A percentile compares a stretch with the other conserved stretches of the same genome.
phyloP scores from a whole-genome alignment of 495 filamentous ascomycete species.

The Penicillium malachiteum region DNA sequence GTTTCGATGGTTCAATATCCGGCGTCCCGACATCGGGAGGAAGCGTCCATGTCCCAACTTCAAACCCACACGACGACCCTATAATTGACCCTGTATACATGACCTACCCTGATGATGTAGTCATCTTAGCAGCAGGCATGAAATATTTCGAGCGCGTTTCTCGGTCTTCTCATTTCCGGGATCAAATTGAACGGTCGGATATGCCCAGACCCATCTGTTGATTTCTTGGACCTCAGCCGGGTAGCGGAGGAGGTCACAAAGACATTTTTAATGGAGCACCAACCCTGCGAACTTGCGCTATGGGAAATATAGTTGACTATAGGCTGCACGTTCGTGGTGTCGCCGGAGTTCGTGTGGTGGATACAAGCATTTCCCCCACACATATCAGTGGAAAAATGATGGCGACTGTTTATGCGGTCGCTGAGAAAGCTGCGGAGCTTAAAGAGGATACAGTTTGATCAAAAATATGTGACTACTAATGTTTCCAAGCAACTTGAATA shows the following conservation, averaged over 20 bases:
- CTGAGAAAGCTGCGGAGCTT: constrained; percentile 50
- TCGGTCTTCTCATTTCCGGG: constrained; percentile 6
- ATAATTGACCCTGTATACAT: constrained; percentile 5
- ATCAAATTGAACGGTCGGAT: neutral
- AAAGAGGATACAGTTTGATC: constrained; percentile 13
- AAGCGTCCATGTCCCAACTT: constrained; percentile 7
- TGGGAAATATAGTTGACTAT: constrained; percentile 47
- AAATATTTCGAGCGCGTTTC: constrained; percentile 11
- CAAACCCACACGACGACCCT: constrained; percentile 16
- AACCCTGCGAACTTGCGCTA: constrained; percentile 44
- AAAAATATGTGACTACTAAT: too few species aligned
- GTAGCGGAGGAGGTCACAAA: neutral
- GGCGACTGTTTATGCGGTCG: constrained; percentile 57
- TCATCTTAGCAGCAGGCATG: constrained; percentile 16
- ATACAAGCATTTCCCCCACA: constrained; percentile 57
- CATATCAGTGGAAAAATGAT: constrained; percentile 51
- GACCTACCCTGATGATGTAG: constrained; percentile 9
- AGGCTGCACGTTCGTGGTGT: constrained; percentile 48
- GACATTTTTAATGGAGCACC: constrained; percentile 27
- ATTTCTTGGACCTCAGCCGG: neutral
- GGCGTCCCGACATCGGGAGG: neutral
- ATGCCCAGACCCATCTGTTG: neutral
- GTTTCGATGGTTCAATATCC: neutral
- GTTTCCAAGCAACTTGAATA: too few species aligned
- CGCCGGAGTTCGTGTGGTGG: constrained; percentile 47